phyloP scores from a whole-genome alignment of 2,329 filamentous ascomycete species.

The Talaromyces albobiverticillius region DNA sequence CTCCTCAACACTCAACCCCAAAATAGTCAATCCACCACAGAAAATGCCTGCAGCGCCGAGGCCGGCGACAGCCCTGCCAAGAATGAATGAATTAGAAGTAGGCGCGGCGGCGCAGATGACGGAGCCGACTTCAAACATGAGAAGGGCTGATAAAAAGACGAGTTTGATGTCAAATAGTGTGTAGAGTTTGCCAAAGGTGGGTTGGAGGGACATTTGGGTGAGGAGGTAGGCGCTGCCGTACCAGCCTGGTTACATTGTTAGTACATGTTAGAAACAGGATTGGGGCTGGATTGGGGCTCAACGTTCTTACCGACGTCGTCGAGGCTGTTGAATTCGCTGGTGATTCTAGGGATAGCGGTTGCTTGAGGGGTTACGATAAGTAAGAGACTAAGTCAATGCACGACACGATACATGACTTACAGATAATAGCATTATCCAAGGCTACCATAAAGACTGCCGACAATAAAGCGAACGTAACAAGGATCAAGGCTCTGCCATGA shows the following conservation, averaged over 20 bases:
- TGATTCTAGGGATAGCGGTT: not conserved
- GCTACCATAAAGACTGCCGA: not conserved
- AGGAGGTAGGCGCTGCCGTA: not conserved
- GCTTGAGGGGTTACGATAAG: not conserved
- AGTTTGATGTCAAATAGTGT: constrained; percentile 29
- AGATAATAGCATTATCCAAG: not conserved
- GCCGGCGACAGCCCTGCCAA: constrained; percentile 36
- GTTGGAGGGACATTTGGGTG: constrained; percentile 16
- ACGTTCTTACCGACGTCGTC: not conserved
- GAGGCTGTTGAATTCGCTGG: not conserved
- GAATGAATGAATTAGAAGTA: constrained; percentile 31
- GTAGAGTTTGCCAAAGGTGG: constrained; percentile 23
- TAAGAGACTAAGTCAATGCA: not conserved
- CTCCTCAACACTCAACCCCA: not conserved
- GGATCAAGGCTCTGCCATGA: not conserved
- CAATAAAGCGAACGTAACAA: not conserved
- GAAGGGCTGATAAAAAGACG: constrained; percentile 33
- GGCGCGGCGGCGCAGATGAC: constrained; percentile 38
- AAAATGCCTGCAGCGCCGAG: constrained; percentile 31
- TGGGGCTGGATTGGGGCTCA: too few relatives aligned
- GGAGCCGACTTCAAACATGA: constrained; percentile 41
- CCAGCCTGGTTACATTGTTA: not conserved
- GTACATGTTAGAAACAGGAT: too few relatives aligned
- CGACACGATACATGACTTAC: not conserved
- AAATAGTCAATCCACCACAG: not conserved